Conservation (phyloP, 2,329 filamentous ascomycete species). For the Talaromyces verruculosus region DNA sequence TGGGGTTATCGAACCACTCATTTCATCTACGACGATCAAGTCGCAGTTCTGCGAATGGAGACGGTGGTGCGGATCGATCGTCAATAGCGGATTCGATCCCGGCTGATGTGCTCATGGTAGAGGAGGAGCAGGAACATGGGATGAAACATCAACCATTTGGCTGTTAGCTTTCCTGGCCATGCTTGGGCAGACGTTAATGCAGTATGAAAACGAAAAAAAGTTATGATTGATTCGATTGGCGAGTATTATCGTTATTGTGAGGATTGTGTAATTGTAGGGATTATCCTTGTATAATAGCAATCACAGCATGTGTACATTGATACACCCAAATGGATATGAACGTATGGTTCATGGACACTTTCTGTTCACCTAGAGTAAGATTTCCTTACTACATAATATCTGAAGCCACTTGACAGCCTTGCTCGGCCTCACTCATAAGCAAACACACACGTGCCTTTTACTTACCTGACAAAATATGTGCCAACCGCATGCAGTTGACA, state of each 20-base stretch:
- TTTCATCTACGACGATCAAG: conserved; percentile 39
- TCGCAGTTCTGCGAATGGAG: conserved; percentile 20
- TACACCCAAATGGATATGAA: not conserved
- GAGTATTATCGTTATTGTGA: not conserved
- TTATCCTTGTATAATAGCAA: conserved; percentile 3
- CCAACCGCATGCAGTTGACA: too few relatives aligned
- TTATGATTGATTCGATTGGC: not conserved
- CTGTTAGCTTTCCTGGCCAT: not conserved
- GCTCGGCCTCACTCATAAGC: too few relatives aligned
- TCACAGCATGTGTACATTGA: not conserved
- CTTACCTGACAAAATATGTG: too few relatives aligned
- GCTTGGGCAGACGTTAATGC: not conserved
- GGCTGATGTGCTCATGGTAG: conserved; percentile 8
- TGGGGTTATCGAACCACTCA: conserved; percentile 39
- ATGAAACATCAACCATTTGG: conserved; percentile 4
- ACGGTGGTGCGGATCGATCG: not conserved
- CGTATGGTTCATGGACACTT: not conserved
- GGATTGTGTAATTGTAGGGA: not conserved
- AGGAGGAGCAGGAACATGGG: not conserved
- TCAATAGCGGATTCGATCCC: conserved; percentile 9
- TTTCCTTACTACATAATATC: too few relatives aligned
- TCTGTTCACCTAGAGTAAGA: too few relatives aligned
- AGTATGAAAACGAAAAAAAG: not conserved
- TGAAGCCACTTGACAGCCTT: too few relatives aligned
- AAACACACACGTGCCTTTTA: too few relatives aligned